Percentiles rank a stretch among this genome's conserved stretches.
Conservation (phyloP, 495 filamentous ascomycete species). For the Umbilicaria muhlenbergii region DNA sequence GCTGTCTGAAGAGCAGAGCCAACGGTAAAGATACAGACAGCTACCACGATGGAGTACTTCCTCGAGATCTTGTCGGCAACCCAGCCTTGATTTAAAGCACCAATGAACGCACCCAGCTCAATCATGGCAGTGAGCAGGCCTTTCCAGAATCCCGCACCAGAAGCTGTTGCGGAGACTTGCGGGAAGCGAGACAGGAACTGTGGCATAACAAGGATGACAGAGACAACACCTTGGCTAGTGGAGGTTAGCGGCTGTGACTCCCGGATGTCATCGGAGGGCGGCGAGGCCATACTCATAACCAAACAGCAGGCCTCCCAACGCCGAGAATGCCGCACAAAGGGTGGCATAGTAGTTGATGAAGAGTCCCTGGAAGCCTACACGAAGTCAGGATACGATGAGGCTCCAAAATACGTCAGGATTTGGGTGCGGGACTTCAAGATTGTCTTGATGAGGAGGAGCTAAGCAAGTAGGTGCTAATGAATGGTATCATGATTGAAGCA, state of each 20-base stretch:
- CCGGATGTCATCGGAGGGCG: neutral
- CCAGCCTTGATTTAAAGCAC: conserved; percentile 41
- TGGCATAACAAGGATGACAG: conserved; percentile 39
- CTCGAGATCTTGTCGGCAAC: conserved; percentile 43
- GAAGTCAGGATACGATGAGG: conserved; percentile 3
- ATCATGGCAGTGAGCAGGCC: conserved; percentile 46
- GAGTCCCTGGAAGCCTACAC: conserved; percentile 28
- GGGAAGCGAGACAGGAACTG: conserved; percentile 38
- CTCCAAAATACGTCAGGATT: too few species aligned
- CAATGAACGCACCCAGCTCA: conserved; percentile 38
- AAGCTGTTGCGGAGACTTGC: conserved; percentile 22
- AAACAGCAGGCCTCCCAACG: conserved; percentile 39
- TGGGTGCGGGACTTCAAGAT: too few species aligned
- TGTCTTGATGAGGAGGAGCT: too few species aligned
- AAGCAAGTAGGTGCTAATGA: too few species aligned
- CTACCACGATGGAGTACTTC: conserved; percentile 39
- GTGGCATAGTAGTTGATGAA: conserved; percentile 33
- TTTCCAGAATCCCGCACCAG: conserved; percentile 40
- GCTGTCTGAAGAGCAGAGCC: conserved; percentile 41
- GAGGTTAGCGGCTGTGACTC: neutral
- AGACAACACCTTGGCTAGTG: conserved; percentile 30
- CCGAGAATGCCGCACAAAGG: conserved; percentile 36
- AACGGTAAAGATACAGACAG: conserved; percentile 37
- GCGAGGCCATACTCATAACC: conserved; percentile 35
- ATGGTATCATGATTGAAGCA: too few species aligned